Percentiles rank a stretch among this genome's conserved stretches.
phyloP scores from a whole-genome alignment of 129 eudicot genomes.

The Tanacetum coccineum region DNA sequence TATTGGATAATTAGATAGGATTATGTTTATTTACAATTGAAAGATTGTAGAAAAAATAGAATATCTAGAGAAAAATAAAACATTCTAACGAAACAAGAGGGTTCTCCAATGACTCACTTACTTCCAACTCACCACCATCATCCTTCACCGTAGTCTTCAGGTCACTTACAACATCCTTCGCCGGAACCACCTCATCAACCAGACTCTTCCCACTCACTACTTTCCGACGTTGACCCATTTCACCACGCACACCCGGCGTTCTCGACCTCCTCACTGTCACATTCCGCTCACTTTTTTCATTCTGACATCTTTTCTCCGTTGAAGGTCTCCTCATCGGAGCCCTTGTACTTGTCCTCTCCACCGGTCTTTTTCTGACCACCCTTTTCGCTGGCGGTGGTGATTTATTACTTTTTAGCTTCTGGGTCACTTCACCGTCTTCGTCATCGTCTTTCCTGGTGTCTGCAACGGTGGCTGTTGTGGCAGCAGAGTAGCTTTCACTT shows the following conservation, averaged over 20 bases:
- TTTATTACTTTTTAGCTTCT: constrained; percentile 25
- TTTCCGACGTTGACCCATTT: constrained; percentile 28
- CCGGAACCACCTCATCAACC: constrained; percentile 13
- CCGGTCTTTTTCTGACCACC: constrained; percentile 6
- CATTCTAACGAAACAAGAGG: constrained; percentile 81
- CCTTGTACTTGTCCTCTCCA: constrained; percentile 13
- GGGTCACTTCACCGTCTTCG: constrained; percentile 54
- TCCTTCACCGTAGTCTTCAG: not conserved
- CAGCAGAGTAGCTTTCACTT: constrained; percentile 65
- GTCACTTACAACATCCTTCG: constrained; percentile 10
- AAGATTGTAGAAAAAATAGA: too few relatives aligned
- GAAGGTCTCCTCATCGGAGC: not conserved
- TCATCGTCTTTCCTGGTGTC: constrained; percentile 28
- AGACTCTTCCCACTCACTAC: constrained; percentile 6
- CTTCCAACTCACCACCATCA: constrained; percentile 22
- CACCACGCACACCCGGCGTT: constrained; percentile 61
- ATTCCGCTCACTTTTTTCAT: constrained; percentile 12
- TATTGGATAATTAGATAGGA: too few relatives aligned
- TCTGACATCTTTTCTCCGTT: too few relatives aligned
- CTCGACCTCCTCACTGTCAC: constrained; percentile 34
- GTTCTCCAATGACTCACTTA: constrained; percentile 63
- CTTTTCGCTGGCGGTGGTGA: constrained; percentile 22
- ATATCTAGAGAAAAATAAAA: constrained; percentile 48
- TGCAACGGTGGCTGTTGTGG: constrained; percentile 29
- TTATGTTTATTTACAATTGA: too few relatives aligned